These are phyloP conservation scores for Fusarium sp. DNA, from an alignment of 2,329 filamentous ascomycete genomes.

Conservation along the genomic window DNA sequence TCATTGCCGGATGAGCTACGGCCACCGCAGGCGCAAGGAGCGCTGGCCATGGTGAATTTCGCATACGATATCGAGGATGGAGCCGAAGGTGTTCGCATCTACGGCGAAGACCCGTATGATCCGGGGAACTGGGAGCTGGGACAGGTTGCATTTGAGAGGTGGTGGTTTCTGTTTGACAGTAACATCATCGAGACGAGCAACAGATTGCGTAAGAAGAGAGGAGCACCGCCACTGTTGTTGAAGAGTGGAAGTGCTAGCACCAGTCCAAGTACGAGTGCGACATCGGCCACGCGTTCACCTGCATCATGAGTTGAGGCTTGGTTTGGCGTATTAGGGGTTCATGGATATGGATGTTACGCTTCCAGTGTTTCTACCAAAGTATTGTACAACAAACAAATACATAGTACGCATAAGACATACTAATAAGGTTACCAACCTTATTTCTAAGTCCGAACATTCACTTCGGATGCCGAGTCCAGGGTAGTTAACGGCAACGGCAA, in stretches of 20 bases:
- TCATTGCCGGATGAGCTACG: slow-evolving; percentile 59
- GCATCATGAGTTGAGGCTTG: background rate
- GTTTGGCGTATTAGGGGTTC: background rate
- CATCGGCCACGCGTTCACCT: slow-evolving; percentile 6
- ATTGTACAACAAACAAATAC: too few relatives aligned
- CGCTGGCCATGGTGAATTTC: slow-evolving; percentile 61
- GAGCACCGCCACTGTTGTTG: slow-evolving; percentile 50
- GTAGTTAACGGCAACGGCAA: slow-evolving; percentile 1
- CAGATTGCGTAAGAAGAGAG: slow-evolving; percentile 59
- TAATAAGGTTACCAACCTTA: too few relatives aligned
- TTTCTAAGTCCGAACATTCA: background rate
- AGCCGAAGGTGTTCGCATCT: slow-evolving; percentile 63
- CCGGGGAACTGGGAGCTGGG: slow-evolving; percentile 66
- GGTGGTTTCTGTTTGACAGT: slow-evolving; percentile 70
- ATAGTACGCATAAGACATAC: too few relatives aligned
- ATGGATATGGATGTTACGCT: too few relatives aligned
- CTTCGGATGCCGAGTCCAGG: slow-evolving; percentile 4
- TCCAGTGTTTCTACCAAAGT: too few relatives aligned
- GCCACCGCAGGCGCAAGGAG: slow-evolving; percentile 58
- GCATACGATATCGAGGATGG: slow-evolving; percentile 68
- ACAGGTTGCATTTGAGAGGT: slow-evolving; percentile 66
- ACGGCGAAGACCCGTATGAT: slow-evolving; percentile 61
- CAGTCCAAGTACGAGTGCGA: slow-evolving; percentile 6
- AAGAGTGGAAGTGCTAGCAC: slow-evolving; percentile 19
- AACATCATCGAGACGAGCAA: slow-evolving; percentile 66